phyloP scores from a whole-genome alignment of 805 yeast species.

The Suhomyces emberorum region DNA sequence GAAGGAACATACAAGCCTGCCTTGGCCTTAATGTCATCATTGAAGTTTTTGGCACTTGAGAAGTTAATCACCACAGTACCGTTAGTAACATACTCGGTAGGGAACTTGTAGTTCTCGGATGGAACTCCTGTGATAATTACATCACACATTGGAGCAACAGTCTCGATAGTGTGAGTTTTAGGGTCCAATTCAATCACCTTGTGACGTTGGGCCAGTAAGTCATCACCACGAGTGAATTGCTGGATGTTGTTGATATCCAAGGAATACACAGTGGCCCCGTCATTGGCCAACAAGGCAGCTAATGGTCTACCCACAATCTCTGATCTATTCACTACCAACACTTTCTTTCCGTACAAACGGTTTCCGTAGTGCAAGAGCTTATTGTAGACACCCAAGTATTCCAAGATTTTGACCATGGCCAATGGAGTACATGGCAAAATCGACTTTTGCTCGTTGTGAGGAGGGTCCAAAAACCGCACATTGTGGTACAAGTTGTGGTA shows the following conservation, averaged over 20 bases:
- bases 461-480: constrained; percentile 74
- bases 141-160: constrained; percentile 73
- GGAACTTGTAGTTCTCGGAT: constrained; percentile 76
- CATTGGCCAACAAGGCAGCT: constrained; percentile 94
- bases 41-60: constrained; percentile 84
- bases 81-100: constrained; percentile 70
- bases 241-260: constrained; percentile 86
- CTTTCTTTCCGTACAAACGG: constrained; percentile 87
- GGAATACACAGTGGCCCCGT: constrained; percentile 94
- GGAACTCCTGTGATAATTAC: constrained; percentile 98
- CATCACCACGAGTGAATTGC: constrained; percentile 91
- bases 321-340: constrained; percentile 86
- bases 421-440: constrained; percentile 96
- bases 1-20: constrained; percentile 94
- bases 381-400: constrained; percentile 86
- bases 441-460: constrained; percentile 65
- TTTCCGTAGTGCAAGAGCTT: constrained; percentile 80
- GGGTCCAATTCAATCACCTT: constrained; percentile 60
- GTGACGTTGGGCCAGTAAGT: constrained; percentile 76
- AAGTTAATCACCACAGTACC: constrained; percentile 93
- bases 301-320: constrained; percentile 97
- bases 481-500: constrained; percentile 95
- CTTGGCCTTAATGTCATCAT: constrained; percentile 72
- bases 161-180: constrained; percentile 49
- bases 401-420: constrained; percentile 90